Evolutionary conservation across 257 asterid species (phyloP).

Genomic region (Phtheirospermum japonicum): DNA sequence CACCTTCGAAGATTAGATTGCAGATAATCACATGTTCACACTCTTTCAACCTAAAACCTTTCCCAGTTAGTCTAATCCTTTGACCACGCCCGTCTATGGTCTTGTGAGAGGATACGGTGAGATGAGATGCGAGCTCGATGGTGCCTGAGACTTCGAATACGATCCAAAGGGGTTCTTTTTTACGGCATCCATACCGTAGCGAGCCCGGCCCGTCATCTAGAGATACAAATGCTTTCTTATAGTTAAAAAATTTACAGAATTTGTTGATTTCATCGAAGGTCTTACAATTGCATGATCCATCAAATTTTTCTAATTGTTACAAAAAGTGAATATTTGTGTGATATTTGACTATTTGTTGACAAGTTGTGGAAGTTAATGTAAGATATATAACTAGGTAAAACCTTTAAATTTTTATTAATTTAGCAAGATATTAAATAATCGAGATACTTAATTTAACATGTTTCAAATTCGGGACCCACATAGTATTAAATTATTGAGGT

Average conservation of each 20-base stretch:
- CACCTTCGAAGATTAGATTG: constrained; percentile 65
- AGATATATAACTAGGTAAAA: too few relatives aligned
- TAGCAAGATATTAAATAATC: too few relatives aligned
- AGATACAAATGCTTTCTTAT: neutral
- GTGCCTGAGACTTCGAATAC: constrained; percentile 78
- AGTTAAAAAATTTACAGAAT: neutral
- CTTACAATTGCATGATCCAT: too few relatives aligned
- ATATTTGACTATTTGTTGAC: too few relatives aligned
- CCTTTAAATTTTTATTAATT: too few relatives aligned
- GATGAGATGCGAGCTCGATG: constrained; percentile 61
- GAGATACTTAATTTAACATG: too few relatives aligned
- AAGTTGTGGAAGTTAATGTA: too few relatives aligned
- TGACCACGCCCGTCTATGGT: constrained; percentile 96
- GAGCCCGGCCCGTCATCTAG: constrained; percentile 98
- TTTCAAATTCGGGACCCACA: too few relatives aligned
- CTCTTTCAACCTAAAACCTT: constrained; percentile 81
- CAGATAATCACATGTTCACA: constrained; percentile 84
- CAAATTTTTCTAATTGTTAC: too few relatives aligned
- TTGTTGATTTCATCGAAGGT: too few relatives aligned
- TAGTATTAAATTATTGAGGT: too few relatives aligned
- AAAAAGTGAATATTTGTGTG: too few relatives aligned
- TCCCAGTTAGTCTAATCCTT: constrained; percentile 57
- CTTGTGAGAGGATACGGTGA: constrained; percentile 66
- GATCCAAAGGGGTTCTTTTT: constrained; percentile 78
- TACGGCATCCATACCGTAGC: constrained; percentile 77